A percentile compares a stretch with the other conserved stretches of the same genome.
phyloP scores from a whole-genome alignment of 2,329 filamentous ascomycete genomes.

The Trichoderma sp. region DNA sequence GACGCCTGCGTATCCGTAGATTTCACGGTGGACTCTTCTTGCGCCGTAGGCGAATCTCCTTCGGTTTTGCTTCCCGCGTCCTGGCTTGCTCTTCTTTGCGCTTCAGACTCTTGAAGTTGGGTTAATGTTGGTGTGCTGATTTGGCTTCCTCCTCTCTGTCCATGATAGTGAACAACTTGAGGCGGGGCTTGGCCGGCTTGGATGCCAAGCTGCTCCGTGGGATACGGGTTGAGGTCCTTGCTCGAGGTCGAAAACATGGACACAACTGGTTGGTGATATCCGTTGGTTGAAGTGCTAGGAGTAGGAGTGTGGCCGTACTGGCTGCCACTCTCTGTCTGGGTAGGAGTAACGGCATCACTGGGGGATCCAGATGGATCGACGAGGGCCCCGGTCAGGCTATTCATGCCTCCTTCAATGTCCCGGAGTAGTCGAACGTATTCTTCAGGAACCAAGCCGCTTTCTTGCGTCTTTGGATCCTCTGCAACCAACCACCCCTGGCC shows the following conservation, averaged over 20 bases:
- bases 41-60: conserved; percentile 39
- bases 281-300: conserved; percentile 50
- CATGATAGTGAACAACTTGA: conserved; percentile 66
- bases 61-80: conserved; percentile 43
- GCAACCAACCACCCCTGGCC: conserved; percentile 97
- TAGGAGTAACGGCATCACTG: conserved; percentile 59
- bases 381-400: conserved; percentile 63
- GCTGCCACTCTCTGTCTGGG: conserved; percentile 55
- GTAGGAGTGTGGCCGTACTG: conserved; percentile 49
- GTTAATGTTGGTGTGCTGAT: conserved; percentile 61
- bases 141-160: conserved; percentile 65
- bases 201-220: conserved; percentile 61
- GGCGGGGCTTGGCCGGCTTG: conserved; percentile 62
- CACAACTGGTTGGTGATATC: conserved; percentile 66
- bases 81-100: conserved; percentile 49
- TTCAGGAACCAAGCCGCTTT: conserved; percentile 93
- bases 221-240: conserved; percentile 67
- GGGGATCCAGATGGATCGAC: conserved; percentile 52
- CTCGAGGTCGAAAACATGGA: conserved; percentile 70
- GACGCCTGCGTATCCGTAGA: conserved; percentile 21
- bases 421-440: conserved; percentile 90
- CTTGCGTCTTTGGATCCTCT: conserved; percentile 89
- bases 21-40: conserved; percentile 34
- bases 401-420: conserved; percentile 89
- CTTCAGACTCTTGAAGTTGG: conserved; percentile 49